Conservation (phyloP, 2,329 filamentous ascomycete species). For the Myriosclerotinia curreyana region DNA sequence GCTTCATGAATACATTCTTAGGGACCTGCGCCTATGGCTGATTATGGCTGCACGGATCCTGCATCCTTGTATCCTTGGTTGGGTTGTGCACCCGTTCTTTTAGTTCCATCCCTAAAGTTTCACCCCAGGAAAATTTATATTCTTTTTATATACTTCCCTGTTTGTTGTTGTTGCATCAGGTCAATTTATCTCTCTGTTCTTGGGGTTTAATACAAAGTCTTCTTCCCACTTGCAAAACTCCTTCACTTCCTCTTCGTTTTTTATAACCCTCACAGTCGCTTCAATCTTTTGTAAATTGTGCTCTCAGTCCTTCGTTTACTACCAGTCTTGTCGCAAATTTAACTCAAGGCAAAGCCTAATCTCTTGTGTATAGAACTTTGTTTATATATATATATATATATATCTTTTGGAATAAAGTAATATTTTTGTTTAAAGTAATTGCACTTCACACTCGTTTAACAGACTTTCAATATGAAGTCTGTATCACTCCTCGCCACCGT, state of each 20-base stretch:
- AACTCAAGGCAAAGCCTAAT: background rate
- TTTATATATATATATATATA: too few relatives aligned
- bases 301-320: constrained; percentile 8
- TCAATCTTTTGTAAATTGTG: background rate
- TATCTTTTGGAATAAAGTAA: background rate
- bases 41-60: constrained; percentile 16
- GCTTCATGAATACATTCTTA: too few relatives aligned
- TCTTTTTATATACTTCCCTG: background rate
- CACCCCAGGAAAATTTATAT: constrained; percentile 12
- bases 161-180: constrained; percentile 8
- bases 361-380: background rate
- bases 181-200: constrained; percentile 6
- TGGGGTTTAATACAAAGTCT: constrained; percentile 8
- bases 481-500: constrained; percentile 22
- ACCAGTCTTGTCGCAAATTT: background rate
- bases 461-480: constrained; percentile 28
- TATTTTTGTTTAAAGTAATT: background rate
- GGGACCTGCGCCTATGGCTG: background rate
- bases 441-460: background rate
- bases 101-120: background rate
- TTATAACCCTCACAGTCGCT: constrained; percentile 17
- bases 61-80: too few relatives aligned
- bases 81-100: constrained; percentile 13
- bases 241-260: background rate
- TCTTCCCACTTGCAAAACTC: background rate